Evolutionary conservation across 768 basidiomycete species (phyloP).

Genomic region (Macrolepiota albuminosa): DNA sequence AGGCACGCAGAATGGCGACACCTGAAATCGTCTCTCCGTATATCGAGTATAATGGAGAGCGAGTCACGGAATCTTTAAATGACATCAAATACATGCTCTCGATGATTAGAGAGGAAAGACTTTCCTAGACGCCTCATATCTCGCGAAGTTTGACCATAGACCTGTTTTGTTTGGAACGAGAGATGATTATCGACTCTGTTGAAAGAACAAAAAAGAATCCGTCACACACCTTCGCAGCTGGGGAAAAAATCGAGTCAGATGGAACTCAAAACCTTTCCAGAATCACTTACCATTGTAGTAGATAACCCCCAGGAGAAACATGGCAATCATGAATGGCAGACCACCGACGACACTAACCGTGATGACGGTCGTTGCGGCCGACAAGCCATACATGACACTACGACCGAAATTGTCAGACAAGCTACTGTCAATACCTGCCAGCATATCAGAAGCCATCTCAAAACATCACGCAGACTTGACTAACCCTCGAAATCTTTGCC

Average conservation of each 20-base stretch:
- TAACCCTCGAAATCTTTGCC: conserved; percentile 86
- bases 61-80: conserved; percentile 28
- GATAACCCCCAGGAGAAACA: conserved; percentile 47
- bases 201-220: not conserved
- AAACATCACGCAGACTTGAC: conserved; percentile 14
- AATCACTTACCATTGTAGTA: conserved; percentile 64
- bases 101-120: conserved; percentile 12
- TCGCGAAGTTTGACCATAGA: conserved; percentile 74
- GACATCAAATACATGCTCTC: not conserved
- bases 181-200: not conserved
- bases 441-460: not conserved
- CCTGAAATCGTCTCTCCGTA: conserved; percentile 43
- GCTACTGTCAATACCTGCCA: conserved; percentile 70
- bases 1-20: conserved; percentile 61
- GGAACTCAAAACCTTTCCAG: no score
- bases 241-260: not conserved
- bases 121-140: conserved; percentile 77
- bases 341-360: conserved; percentile 81
- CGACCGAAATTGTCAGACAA: conserved; percentile 85
- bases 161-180: conserved; percentile 18
- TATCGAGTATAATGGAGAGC: conserved; percentile 39
- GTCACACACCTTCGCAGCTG: conserved; percentile 33
- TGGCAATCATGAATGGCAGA: conserved; percentile 62
- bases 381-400: conserved; percentile 67
- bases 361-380: conserved; percentile 63